Evolutionary conservation across 176 grass and related monocot genomes (phyloP), one percentile per base, ranked within the genome.

Genomic region (Musa itinerans): DNA sequence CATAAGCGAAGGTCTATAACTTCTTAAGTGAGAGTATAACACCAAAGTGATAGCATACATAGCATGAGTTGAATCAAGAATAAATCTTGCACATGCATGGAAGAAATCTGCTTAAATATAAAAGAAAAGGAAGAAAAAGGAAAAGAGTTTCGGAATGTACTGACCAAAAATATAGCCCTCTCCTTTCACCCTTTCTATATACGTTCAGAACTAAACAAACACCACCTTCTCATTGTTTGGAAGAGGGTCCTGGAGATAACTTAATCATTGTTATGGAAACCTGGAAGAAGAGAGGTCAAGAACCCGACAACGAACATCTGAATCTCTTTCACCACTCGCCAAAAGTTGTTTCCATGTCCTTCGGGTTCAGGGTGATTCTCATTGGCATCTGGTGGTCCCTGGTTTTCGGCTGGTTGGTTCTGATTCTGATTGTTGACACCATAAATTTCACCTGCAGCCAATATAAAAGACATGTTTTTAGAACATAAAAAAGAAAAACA

Each of bases 251-350:
- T 22, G 8, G 43, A 71, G 7, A 16, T 9, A 71, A 51, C 49
- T 86, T 93, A 98, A 83, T 93, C 90, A 61, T 98, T 81, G 78
- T 98, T 86, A 80, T 93, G 90, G 77, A 91, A 98, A 13, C 94
- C 94, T 53, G 94, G 94, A 77, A 98, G 83, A 87, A 98, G 94
- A 5, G 94, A 98, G 14, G 94, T 83, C 70, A 98, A 75, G 66
- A 98, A 98, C 26, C 90, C 94, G 69, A 98, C 86, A 64, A 86
- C 81, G 25, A 98, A 79, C 86, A 93, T 78, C 81, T 93, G 90
- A 66, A 98, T 80, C 86, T 98, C 94, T 76, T 83, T 93, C 64
- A 93, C 83, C 19, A 89, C 83, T 67, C 81, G 86, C 17, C 87
- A 74, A 82, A 90, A 86, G 79, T 88, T 88, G 70, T 74, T 52